Evolutionary conservation across 345 rosid species (phyloP).

Genomic region (Durio zibethinus): DNA sequence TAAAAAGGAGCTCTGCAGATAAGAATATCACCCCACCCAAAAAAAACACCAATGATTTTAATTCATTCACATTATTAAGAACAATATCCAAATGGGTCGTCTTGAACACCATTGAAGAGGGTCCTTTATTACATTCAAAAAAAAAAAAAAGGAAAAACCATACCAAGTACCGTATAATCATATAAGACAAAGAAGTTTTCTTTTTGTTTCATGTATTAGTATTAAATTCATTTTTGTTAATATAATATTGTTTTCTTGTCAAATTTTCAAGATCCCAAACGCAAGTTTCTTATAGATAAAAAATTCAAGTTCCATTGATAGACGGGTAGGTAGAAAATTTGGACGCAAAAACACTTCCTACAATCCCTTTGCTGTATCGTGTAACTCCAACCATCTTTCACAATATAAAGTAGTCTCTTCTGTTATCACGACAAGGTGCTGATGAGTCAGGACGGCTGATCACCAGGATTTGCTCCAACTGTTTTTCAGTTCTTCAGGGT

Average conservation of each 20-base stretch:
- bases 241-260: neutral
- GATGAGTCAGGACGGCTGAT: neutral
- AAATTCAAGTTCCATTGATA: neutral
- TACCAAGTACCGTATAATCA: neutral
- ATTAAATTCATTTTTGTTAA: neutral
- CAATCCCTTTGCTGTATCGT: neutral
- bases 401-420: neutral
- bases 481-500: neutral
- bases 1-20: neutral
- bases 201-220: neutral
- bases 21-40: neutral
- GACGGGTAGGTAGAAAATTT: neutral
- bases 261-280: neutral
- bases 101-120: too few species aligned
- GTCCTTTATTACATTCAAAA: too few species aligned
- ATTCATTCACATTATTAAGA: too few species aligned
- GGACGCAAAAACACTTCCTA: neutral
- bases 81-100: neutral
- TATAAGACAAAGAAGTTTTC: neutral
- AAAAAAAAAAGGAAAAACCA: neutral
- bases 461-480: neutral
- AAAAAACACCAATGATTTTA: too few species aligned
- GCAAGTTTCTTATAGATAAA: neutral
- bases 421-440: neutral
- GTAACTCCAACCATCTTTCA: neutral